phyloP scores from a whole-genome alignment of 73 alveolate genomes.

The Effrenium voratum region DNA sequence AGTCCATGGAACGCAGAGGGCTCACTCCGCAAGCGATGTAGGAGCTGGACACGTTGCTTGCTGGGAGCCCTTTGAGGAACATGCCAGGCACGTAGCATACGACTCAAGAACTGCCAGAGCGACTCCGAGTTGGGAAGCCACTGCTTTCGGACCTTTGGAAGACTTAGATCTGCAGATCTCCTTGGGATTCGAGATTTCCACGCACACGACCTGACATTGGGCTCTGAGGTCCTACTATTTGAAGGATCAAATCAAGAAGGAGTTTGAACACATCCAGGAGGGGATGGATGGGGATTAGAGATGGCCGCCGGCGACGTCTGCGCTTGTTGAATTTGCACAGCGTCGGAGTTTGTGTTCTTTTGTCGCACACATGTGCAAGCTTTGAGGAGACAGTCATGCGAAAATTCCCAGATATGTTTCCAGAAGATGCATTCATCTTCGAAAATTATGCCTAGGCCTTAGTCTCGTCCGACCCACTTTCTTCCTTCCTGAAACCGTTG shows the following conservation, averaged over 20 bases:
- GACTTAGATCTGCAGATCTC: background rate
- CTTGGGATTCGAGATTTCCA: background rate
- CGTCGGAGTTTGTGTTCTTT: too few relatives aligned
- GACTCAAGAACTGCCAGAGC: background rate
- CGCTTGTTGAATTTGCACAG: too few relatives aligned
- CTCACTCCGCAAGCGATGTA: background rate
- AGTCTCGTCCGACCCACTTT: background rate
- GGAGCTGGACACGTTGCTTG: constrained; percentile 60
- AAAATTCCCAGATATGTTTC: constrained; percentile 54
- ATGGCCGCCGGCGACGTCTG: too few relatives aligned
- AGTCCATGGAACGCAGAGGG: too few relatives aligned
- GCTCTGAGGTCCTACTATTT: constrained; percentile 55
- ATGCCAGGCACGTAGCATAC: constrained; percentile 1
- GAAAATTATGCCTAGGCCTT: constrained; percentile 32
- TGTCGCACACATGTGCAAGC: background rate
- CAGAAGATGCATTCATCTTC: constrained; percentile 24
- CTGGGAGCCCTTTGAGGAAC: constrained; percentile 73
- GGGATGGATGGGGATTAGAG: too few relatives aligned
- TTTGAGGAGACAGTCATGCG: constrained; percentile 2
- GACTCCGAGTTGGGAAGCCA: too few relatives aligned
- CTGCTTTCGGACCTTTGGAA: too few relatives aligned
- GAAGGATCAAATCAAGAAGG: constrained; percentile 46
- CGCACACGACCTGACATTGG: too few relatives aligned
- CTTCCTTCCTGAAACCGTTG: background rate
- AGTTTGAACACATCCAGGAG: constrained; percentile 14